These are phyloP conservation scores for Colletotrichum cereale DNA, from an alignment of 2,329 filamentous ascomycete species.

Conservation along the genomic window DNA sequence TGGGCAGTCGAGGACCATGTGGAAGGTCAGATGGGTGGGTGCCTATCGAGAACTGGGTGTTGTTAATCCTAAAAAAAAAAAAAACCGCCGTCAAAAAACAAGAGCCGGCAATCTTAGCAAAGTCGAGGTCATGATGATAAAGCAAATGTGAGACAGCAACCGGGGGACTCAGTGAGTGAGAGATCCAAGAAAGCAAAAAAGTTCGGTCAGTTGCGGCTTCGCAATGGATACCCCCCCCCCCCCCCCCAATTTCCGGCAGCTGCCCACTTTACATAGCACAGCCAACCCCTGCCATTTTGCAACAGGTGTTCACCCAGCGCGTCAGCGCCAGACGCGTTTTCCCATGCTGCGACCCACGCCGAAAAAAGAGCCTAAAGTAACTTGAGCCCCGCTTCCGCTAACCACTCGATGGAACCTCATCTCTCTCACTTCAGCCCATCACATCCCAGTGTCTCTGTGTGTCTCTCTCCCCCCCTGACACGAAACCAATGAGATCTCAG, in stretches of 20 bases:
- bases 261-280: constrained; percentile 23
- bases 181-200: constrained; percentile 23
- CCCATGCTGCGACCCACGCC: constrained; percentile 14
- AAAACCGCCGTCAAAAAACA: constrained; percentile 22
- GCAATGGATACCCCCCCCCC: no score
- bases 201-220: constrained; percentile 31
- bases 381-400: constrained; percentile 12
- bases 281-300: constrained; percentile 29
- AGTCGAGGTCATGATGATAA: constrained; percentile 25
- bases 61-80: neutral
- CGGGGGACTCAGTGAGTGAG: constrained; percentile 6
- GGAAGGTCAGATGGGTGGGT: neutral
- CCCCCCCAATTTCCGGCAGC: constrained; percentile 34
- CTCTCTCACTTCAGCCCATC: constrained; percentile 2
- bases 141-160: constrained; percentile 23
- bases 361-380: neutral
- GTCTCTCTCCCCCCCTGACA: neutral
- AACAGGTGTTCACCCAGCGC: constrained; percentile 26
- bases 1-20: constrained; percentile 18
- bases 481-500: constrained; percentile 6
- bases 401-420: constrained; percentile 13
- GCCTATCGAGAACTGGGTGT: neutral
- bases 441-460: constrained; percentile 8
- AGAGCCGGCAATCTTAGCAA: constrained; percentile 27
- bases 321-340: constrained; percentile 36